Evolutionary conservation across 331 rosid genomes (phyloP).

Genomic region (Erythrophleum ivorense): DNA sequence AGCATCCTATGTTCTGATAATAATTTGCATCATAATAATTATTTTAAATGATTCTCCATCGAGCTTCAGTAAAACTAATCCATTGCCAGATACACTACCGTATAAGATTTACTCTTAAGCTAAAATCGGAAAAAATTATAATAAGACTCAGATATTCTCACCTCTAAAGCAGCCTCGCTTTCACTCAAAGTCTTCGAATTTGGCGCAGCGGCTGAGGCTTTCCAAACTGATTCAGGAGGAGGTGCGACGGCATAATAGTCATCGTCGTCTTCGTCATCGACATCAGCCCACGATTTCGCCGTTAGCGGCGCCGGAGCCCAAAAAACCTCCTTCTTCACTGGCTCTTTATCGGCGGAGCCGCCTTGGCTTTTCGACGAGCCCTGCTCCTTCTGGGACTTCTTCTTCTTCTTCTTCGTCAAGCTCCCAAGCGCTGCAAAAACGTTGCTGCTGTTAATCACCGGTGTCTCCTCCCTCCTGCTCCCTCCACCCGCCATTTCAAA

Average conservation of each 20-base stretch:
- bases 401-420: slow-evolving; percentile 73
- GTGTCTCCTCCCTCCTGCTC: slow-evolving; percentile 58
- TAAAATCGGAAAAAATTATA: neutral
- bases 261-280: slow-evolving; percentile 63
- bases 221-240: slow-evolving; percentile 53
- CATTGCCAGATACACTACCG: neutral
- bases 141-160: neutral
- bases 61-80: neutral
- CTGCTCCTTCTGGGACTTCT: slow-evolving; percentile 58
- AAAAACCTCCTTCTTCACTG: slow-evolving; percentile 41
- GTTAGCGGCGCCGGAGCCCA: slow-evolving; percentile 62
- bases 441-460: slow-evolving; percentile 59
- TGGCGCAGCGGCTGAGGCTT: slow-evolving; percentile 29
- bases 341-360: slow-evolving; percentile 34
- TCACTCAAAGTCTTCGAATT: slow-evolving; percentile 27
- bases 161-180: slow-evolving; percentile 45
- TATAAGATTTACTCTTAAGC: neutral
- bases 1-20: no score
- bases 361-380: slow-evolving; percentile 34
- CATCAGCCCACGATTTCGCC: slow-evolving; percentile 61
- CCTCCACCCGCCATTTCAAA: slow-evolving; percentile 68
- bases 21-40: no score
- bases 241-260: slow-evolving; percentile 55
- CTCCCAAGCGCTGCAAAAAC: slow-evolving; percentile 78
- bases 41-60: neutral